Evolutionary conservation across 768 basidiomycete genomes (phyloP).

Genomic region (Phanerochaete sordida): DNA sequence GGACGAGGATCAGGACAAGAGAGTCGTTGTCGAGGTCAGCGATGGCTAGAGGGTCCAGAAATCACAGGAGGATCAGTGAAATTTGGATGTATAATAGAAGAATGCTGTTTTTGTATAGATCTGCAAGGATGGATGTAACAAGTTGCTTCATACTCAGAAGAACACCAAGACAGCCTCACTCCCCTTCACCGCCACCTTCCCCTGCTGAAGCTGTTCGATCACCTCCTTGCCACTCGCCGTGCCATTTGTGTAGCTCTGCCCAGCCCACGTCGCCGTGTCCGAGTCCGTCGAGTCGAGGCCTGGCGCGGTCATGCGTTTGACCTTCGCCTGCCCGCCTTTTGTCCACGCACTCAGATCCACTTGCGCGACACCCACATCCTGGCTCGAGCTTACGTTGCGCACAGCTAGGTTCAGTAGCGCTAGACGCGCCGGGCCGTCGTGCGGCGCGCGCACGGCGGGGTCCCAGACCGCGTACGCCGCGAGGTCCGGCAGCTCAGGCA

Average conservation of each 20-base stretch:
- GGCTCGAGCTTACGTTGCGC: conserved; percentile 18
- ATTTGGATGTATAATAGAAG: neutral
- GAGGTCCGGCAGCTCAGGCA: conserved; percentile 17
- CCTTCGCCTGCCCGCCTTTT: conserved; percentile 2
- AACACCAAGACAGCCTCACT: conserved; percentile 30
- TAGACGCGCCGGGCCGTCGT: conserved; percentile 18
- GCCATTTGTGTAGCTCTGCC: conserved; percentile 29
- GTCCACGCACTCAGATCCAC: conserved; percentile 18
- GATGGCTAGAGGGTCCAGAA: neutral
- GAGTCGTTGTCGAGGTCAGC: conserved; percentile 1
- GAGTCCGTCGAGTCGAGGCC: conserved; percentile 26
- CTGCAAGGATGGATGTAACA: neutral
- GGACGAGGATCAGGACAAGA: neutral
- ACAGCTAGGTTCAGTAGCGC: conserved; percentile 27
- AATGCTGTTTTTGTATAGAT: neutral
- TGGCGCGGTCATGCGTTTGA: conserved; percentile 29
- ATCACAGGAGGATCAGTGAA: neutral
- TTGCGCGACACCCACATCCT: conserved; percentile 6
- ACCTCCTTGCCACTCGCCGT: conserved; percentile 22
- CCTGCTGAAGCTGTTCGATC: conserved; percentile 19
- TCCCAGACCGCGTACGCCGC: conserved; percentile 33
- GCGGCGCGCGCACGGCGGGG: conserved; percentile 1
- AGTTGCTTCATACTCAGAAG: conserved; percentile 10
- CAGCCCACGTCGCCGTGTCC: conserved; percentile 25
- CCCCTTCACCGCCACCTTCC: conserved; percentile 21